Evolutionary conservation across 176 grass and related monocot genomes (phyloP).

Genomic region (Guadua angustifolia): DNA sequence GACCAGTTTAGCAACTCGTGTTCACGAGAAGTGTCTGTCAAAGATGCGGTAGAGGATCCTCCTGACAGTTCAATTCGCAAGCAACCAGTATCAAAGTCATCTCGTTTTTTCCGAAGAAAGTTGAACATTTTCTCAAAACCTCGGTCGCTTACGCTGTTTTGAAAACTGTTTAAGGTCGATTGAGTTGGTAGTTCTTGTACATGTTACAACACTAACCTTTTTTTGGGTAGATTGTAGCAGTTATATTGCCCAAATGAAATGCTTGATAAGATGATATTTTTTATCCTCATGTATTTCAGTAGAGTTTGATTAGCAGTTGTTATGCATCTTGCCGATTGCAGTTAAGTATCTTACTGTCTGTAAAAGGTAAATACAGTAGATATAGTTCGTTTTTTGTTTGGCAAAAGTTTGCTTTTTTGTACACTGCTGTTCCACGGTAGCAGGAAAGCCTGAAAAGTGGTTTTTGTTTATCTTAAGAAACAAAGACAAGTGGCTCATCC

Average conservation of each 20-base stretch:
- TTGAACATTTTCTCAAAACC: slow-evolving; percentile 72
- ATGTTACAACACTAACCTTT: slow-evolving; percentile 54
- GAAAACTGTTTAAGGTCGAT: slow-evolving; percentile 26
- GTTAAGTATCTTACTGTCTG: slow-evolving; percentile 22
- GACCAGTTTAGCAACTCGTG: slow-evolving; percentile 56
- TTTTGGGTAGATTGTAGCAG: slow-evolving; percentile 38
- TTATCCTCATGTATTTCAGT: slow-evolving; percentile 74
- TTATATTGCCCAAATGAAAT: slow-evolving; percentile 55
- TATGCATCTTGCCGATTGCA: slow-evolving; percentile 13
- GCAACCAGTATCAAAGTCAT: slow-evolving; percentile 51
- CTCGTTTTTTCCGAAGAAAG: slow-evolving; percentile 71
- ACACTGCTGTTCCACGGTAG: slow-evolving; percentile 17
- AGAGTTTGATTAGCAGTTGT: slow-evolving; percentile 28
- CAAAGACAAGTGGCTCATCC: background rate
- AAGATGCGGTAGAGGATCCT: slow-evolving; percentile 36
- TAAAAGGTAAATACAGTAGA: slow-evolving; percentile 16
- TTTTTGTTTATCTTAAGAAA: slow-evolving; percentile 12
- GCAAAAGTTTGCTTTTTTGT: background rate
- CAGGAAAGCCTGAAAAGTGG: slow-evolving; percentile 23
- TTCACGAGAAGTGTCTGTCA: slow-evolving; percentile 44
- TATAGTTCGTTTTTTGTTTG: slow-evolving; percentile 17
- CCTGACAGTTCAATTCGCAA: slow-evolving; percentile 42
- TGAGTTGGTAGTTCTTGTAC: slow-evolving; percentile 44
- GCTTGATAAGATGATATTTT: slow-evolving; percentile 64
- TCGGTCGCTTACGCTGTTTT: slow-evolving; percentile 47